Conservation (phyloP, 805 yeast species). For the Deakozyma indianensis region DNA sequence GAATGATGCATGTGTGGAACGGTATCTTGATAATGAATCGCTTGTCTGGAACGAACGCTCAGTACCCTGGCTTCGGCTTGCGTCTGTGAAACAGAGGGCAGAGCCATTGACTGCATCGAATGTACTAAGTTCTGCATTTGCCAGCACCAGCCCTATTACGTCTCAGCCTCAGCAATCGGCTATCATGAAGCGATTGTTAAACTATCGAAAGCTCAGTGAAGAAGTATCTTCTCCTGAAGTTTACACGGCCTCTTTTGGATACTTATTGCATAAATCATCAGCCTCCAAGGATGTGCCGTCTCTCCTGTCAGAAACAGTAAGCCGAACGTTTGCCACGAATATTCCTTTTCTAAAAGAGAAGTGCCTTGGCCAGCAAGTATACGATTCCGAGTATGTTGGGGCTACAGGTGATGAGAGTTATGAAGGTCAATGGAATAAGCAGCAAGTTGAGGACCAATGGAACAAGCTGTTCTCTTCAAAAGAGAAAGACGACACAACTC, state of each 20-base stretch:
- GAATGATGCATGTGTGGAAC: conserved; percentile 3
- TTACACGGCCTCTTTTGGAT: conserved; percentile 20
- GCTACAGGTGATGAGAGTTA: neutral
- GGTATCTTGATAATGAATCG: conserved; percentile 12
- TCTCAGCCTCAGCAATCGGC: neutral
- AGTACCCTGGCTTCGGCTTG: conserved; percentile 2
- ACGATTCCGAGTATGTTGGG: neutral
- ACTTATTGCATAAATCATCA: conserved; percentile 12
- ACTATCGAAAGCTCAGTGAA: neutral
- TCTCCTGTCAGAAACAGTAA: conserved; percentile 9
- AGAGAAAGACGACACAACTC: neutral
- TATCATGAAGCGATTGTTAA: neutral
- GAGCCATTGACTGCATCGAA: conserved; percentile 7
- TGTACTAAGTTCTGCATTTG: neutral
- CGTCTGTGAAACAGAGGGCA: conserved; percentile 11
- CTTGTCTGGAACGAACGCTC: conserved; percentile 17
- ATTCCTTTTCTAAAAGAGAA: conserved; percentile 14
- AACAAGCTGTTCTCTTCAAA: neutral
- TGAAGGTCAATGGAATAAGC: neutral
- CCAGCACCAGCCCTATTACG: too few relatives aligned
- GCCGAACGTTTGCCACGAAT: conserved; percentile 14
- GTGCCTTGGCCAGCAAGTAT: conserved; percentile 7
- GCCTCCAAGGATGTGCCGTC: neutral
- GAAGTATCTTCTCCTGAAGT: conserved; percentile 11
- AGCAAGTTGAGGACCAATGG: neutral